Evolutionary conservation across 768 basidiomycete species (phyloP).

Genomic region (Lactifluus subvellereus): DNA sequence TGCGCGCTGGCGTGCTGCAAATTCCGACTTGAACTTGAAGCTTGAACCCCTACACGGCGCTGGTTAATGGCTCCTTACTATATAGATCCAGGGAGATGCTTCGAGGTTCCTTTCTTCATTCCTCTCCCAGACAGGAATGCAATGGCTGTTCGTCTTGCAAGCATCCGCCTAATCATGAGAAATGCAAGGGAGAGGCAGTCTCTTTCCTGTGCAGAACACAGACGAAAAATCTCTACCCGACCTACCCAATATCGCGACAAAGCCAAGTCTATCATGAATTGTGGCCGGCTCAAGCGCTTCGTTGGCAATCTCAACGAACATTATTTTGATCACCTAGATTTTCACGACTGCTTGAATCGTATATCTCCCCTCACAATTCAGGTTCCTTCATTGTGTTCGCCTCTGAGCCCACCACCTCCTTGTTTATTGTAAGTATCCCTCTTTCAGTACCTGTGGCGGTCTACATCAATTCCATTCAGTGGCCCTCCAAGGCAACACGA

Average conservation of each 20-base stretch:
- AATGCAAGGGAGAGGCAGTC: slow-evolving; percentile 19
- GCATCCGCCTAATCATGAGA: slow-evolving; percentile 10
- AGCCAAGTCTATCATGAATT: slow-evolving; percentile 6
- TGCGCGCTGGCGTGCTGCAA: slow-evolving; percentile 16
- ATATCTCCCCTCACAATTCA: slow-evolving; percentile 10
- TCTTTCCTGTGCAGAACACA: slow-evolving; percentile 5
- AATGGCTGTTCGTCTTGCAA: slow-evolving; percentile 15
- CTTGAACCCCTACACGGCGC: neutral
- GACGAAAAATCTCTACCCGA: neutral
- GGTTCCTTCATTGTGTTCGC: slow-evolving; percentile 6
- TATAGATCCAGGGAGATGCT: slow-evolving; percentile 19
- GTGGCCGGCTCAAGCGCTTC: slow-evolving; percentile 5
- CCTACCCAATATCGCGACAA: slow-evolving; percentile 12
- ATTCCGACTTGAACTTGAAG: slow-evolving; percentile 17
- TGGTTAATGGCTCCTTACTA: slow-evolving; percentile 13
- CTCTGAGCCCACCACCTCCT: slow-evolving; percentile 2
- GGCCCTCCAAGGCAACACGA: slow-evolving; percentile 12
- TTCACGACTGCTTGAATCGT: slow-evolving; percentile 7
- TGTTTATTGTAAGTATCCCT: slow-evolving; percentile 12
- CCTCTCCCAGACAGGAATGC: slow-evolving; percentile 10
- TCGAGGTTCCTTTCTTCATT: slow-evolving; percentile 16
- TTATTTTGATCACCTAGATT: slow-evolving; percentile 13
- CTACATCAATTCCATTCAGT: neutral
- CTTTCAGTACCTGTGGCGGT: too few species aligned
- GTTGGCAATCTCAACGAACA: slow-evolving; percentile 8